Base-by-base conservation (phyloP, 2,329 filamentous ascomycete genomes). In the Claviceps capensis region DNA sequence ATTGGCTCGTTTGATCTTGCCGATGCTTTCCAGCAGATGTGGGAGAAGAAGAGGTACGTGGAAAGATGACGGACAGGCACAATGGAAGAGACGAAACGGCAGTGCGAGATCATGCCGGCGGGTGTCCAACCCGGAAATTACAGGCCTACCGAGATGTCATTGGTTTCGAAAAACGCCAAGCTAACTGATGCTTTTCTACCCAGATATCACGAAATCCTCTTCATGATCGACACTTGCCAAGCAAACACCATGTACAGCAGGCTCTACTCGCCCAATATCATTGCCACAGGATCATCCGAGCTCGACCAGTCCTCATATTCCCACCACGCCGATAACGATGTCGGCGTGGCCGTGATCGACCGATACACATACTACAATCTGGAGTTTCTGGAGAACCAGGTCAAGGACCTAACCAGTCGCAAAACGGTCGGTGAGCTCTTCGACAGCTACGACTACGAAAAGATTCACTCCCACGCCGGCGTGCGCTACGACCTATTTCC, bases 221-320 rank as follows among this genome's bases (percentile, higher is more conserved):
- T 98, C 75, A 98, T 98, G 93, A 98, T 98, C 69, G 93, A 98
- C 68, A 98, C 93, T 0, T 98, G 93, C 72, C 93, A 98, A 72
- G 93, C 93, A 52, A 98, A 98, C 68, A 98, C 93, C 36, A 96
- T 98, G 89, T 98, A 95, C 72, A 91, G 84, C 65, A 91, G 95
- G 61, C 88, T 98, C 63, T 98, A 98, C 74, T 95, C 89, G 5
- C 91, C 91, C 47, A 97, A 97, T 63, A 96, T 98, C 62, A 89
- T 98, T 62, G 93, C 93, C 0, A 98, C 94, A 0, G 93, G 93
- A n/a, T 95, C 88, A 36, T 94, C 87, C 3, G 89, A 93, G 66
- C 84, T 97, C 55, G 91, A 97, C 65, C 88, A 98, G 68, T 95
- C 88, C 5, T 95, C 87, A 0, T 98, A 98, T 70, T 95, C 88